Base-by-base conservation (phyloP, 352 stramenopile genomes). In the Pythium apleroticum region DNA sequence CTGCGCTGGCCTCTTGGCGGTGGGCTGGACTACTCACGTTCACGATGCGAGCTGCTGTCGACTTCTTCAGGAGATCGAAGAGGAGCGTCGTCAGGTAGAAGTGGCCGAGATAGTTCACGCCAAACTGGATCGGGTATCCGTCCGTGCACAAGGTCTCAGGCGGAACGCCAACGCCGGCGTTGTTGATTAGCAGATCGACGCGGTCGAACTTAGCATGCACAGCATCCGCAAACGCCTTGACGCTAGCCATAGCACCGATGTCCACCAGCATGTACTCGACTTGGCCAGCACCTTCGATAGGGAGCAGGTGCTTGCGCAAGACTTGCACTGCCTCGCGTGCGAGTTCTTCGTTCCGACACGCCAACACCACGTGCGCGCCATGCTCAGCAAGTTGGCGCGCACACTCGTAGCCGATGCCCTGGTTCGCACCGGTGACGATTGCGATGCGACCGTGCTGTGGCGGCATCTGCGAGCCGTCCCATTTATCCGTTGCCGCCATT, bases 131-230 rank as follows among this genome's bases (percentile, higher is more conserved):
- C 55, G 91, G 81, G 22, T 82, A 57, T 1, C 80, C 81, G 43
- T 84, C 67, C 35, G 33, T 80, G 62, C n/a, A 33, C 2, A 14
- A 74, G 50, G 1, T 78, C 54, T 3, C 71, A 74, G 12, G 39
- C 19, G 39, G 39, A 8, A 46, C 39, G 15, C 39, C 39, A 5
- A 72, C 74, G 6, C 84, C 84, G 3, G 81, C 84, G 52, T 93
- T 93, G 73, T 89, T 90, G 56, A 93, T 73, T 4, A 93, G 71
- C 50, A 90, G 14, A 50, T 91, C 78, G 0, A 93, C 39, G 11
- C 63, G 69, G 24, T 76, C 67, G 24, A 78, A 72, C 12, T 66
- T 72, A 6, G 62, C 52, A 20, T 75, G 63, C 56, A 83, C 86
- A 7, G 49, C 71, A 14, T 43, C 33, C 4, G 66, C 64, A 61